Conservation (phyloP, 805 yeast genomes). For the Blastobotrys chiropterorum region DNA sequence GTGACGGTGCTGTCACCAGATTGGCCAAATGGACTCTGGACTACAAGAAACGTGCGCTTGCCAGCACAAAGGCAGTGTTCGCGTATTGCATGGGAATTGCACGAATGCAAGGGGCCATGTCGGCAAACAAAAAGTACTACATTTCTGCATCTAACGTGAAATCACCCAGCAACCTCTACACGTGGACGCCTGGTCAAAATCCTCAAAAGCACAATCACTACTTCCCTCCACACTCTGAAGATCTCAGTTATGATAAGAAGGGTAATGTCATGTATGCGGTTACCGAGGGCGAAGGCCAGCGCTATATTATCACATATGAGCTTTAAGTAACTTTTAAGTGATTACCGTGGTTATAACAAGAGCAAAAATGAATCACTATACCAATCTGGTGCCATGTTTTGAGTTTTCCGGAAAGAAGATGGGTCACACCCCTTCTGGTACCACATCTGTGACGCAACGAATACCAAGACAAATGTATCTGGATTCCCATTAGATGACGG, state of each 20-base stretch:
- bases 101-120: conserved; percentile 1
- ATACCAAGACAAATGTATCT: neutral
- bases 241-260: neutral
- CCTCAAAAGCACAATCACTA: neutral
- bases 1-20: neutral
- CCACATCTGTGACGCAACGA: neutral
- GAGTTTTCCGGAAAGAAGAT: no score
- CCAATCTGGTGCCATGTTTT: no score
- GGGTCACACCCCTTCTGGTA: no score
- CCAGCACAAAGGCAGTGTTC: neutral
- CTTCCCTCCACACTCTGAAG: neutral
- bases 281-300: neutral
- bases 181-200: neutral
- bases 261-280: neutral
- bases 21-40: neutral
- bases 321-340: neutral
- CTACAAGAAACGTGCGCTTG: neutral
- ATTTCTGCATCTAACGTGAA: neutral
- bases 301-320: neutral
- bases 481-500: no score
- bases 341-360: no score
- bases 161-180: neutral
- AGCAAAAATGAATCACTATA: no score
- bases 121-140: neutral
- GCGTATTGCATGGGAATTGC: neutral